Conservation (phyloP, 108 stramenopile genomes). For the Epithemia pelagica region DNA sequence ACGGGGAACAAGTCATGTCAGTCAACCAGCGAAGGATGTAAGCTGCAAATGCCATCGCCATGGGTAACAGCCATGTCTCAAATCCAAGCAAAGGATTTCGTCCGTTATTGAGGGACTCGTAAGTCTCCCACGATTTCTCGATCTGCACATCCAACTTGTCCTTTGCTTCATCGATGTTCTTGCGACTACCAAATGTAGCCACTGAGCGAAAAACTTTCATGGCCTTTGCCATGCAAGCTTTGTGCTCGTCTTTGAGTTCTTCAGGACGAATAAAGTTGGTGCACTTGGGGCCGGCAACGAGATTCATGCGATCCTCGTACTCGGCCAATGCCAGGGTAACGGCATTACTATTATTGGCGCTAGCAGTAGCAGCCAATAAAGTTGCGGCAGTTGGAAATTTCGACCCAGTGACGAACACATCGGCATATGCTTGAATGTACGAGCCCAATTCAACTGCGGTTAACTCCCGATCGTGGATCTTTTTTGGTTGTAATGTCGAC, state of each 20-base stretch:
- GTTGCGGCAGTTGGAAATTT: conserved; percentile 93
- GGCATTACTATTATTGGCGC: conserved; percentile 93
- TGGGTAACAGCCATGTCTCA: conserved; percentile 85
- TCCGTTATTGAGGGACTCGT: conserved; percentile 69
- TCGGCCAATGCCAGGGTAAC: conserved; percentile 54
- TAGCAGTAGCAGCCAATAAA: conserved; percentile 93
- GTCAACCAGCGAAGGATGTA: conserved; percentile 72
- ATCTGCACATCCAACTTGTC: conserved; percentile 56
- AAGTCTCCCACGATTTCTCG: conserved; percentile 57
- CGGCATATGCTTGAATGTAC: conserved; percentile 90
- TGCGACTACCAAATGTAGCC: conserved; percentile 89
- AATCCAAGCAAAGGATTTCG: conserved; percentile 87
- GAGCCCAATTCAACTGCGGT: conserved; percentile 86
- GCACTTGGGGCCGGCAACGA: conserved; percentile 68
- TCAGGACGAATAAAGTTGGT: conserved; percentile 67
- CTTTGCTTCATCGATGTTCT: conserved; percentile 59
- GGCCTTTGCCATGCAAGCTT: conserved; percentile 31
- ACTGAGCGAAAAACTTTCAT: conserved; percentile 75
- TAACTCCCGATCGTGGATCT: conserved; percentile 80
- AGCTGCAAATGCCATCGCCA: conserved; percentile 64
- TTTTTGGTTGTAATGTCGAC: conserved; percentile 51
- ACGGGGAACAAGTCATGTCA: conserved; percentile 74
- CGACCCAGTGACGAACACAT: conserved; percentile 86
- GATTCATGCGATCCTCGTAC: conserved; percentile 88
- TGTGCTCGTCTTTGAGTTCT: conserved; percentile 70